Base-by-base conservation (phyloP, 2,329 filamentous ascomycete species). In the Aulographum hederae region DNA sequence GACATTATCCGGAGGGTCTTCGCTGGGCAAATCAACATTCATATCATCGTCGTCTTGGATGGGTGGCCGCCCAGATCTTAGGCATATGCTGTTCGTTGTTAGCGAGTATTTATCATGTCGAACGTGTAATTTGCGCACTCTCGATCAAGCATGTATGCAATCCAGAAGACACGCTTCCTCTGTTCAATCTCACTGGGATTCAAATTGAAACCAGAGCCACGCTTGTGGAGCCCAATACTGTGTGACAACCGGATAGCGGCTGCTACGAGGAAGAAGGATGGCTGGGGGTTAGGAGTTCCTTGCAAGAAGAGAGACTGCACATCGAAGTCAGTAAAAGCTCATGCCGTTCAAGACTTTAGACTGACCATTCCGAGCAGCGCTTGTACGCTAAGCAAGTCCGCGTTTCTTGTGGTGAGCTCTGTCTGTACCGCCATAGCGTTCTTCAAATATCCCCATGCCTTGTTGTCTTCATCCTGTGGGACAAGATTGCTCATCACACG, bases 121-220 rank as follows among this genome's bases (percentile, higher is more conserved):
- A 12, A 15, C n/a, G n/a, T n/a, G n/a, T n/a, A n/a, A n/a, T n/a
- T n/a, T n/a, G 51, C 58, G 41, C 47, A 67, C 63, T 80, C 75
- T 52, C 78, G 78, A 45, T 81, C 76, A 20, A 80, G 58, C 46
- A 78, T 63, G 41, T 80, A 81, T 2, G 69, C 74, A 40, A 81
- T 79, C 76, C 76, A 81, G 44, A 80, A 81, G 0, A 80, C 75
- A 38, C 76, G 59, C 48, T 78, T 78, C 14, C 76, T 73, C 52
- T 98, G 89, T 55, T 98, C 89, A 26, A 89, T 82, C 51, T 98
- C 89, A 28, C 91, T 77, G 1, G 80, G 77, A 44, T 93, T 94
- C 27, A 98, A 63, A 40, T 91, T 89, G 58, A 95, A 95, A 3
- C 80, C 81, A 5, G 80, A 82, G 4, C 85, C 86, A 32, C 79